Evolutionary conservation across 73 alveolate genomes (phyloP), one percentile per base, ranked within the genome.

Genomic region (Paramecium sonneborni): DNA sequence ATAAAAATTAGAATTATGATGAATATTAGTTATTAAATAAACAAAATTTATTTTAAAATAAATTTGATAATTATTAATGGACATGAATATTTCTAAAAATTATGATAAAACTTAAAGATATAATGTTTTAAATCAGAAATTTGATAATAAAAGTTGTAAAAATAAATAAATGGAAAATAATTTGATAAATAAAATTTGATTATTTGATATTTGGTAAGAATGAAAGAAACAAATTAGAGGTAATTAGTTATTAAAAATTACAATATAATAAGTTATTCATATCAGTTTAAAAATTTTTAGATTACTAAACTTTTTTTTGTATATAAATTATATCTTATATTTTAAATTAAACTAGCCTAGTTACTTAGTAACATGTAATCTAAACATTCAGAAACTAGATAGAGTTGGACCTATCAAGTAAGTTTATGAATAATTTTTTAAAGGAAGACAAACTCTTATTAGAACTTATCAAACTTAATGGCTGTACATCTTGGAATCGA

Each of bases 361-460:
- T 62, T 62, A 62, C 84, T 26, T 26, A 62, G 84, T 62, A 62
- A 62, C 84, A 62, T 62, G 84, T 32, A 72, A 72, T 72, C 86
- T 72, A 72, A 32, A 72, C 57, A 20, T 15, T 28, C 55, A 72
- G 86, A 35, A 32, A 72, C 86, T 38, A 32, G 86, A 72, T 72
- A 72, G 57, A 72, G 86, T 37, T 72, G 86, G 86, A 72, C 58
- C 57, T 35, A 72, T 72, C 58, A 72, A 72, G 86, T 72, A 72
- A 72, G 15, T 52, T 15, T 1, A 30, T 14, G 18, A 37, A 9
- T 35, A 5, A 72, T 72, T 28, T 34, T 34, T 67, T 3, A 14
- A 32, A 72, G 86, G 86, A 72, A 72, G 86, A 72, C 57, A 35
- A 72, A 72, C 86, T 72, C 57, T 38, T 72, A 35, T 72, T 72